A percentile compares a stretch with the other conserved stretches of the same genome.
Conservation (phyloP, 495 filamentous ascomycete species). For the Tuber indicum region DNA sequence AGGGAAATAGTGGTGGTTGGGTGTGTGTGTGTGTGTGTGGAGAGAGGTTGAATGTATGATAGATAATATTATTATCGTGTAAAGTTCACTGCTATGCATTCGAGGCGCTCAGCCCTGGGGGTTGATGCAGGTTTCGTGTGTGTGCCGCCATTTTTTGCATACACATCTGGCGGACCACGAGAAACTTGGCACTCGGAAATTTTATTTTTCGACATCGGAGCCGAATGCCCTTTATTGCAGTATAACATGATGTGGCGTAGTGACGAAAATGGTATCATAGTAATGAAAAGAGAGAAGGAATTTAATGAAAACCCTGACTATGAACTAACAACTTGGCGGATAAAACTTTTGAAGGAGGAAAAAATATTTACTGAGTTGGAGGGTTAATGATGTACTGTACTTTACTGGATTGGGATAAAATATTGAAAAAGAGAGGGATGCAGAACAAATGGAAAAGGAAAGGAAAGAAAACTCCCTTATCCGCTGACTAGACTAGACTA, state of each 20-base stretch:
- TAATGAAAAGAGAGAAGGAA: not conserved
- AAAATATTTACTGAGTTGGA: constrained; percentile 1
- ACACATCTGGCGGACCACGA: no score
- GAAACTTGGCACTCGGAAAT: no score
- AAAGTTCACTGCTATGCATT: not conserved
- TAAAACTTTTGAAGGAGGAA: constrained; percentile 13
- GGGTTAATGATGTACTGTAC: not conserved
- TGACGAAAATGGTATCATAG: not conserved
- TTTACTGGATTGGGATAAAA: not conserved
- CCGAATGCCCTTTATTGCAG: not conserved
- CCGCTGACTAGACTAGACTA: not conserved
- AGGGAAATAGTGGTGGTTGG: no score
- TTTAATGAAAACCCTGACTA: not conserved
- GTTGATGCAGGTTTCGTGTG: no score
- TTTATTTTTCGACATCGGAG: no score
- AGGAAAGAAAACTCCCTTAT: constrained; percentile 12
- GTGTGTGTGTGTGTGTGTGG: not conserved
- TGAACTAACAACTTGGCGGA: not conserved
- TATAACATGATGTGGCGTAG: not conserved
- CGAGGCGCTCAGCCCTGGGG: no score
- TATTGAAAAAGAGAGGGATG: not conserved
- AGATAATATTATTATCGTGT: not conserved
- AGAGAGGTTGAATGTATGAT: not conserved
- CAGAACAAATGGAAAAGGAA: not conserved
- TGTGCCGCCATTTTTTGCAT: no score